phyloP scores from a whole-genome alignment of 2,329 filamentous ascomycete genomes.

The Paraphaeosphaeria minitans region DNA sequence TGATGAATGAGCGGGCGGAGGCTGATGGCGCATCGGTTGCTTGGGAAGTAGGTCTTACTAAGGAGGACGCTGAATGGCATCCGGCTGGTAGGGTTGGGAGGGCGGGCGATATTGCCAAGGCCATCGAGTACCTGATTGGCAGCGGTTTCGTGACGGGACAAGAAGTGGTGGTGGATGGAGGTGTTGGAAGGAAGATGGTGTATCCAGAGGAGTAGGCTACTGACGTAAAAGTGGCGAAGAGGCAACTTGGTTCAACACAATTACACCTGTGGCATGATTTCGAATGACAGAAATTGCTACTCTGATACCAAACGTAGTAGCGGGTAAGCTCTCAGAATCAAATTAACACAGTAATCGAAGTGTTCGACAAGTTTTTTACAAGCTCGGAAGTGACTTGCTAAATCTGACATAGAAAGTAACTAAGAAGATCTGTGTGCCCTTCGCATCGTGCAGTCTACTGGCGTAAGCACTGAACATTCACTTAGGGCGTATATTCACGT shows the following conservation, averaged over 20 bases:
- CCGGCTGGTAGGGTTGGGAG: slow-evolving; percentile 57
- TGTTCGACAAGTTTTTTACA: too few species aligned
- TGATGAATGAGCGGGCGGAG: slow-evolving; percentile 49
- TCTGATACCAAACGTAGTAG: too few species aligned
- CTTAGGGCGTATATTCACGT: too few species aligned
- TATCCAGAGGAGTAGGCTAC: slow-evolving; percentile 35
- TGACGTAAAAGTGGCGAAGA: background rate
- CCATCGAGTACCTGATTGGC: slow-evolving; percentile 49
- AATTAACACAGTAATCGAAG: too few species aligned
- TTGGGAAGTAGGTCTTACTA: slow-evolving; percentile 55
- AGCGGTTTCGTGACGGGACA: slow-evolving; percentile 52
- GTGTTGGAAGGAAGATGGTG: slow-evolving; percentile 54
- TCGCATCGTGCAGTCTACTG: too few species aligned
- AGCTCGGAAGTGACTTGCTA: too few species aligned
- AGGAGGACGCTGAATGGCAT: slow-evolving; percentile 57
- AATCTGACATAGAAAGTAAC: too few species aligned
- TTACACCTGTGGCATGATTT: too few species aligned
- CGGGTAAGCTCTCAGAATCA: too few species aligned
- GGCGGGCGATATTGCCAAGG: slow-evolving; percentile 53
- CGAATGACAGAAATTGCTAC: too few species aligned
- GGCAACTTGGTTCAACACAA: background rate
- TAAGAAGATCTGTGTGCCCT: too few species aligned
- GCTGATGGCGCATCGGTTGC: slow-evolving; percentile 48
- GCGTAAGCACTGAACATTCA: too few species aligned
- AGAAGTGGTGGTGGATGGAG: slow-evolving; percentile 55